Conservation (phyloP, 2,329 filamentous ascomycete species). For the Neofusicoccum laricinum region DNA sequence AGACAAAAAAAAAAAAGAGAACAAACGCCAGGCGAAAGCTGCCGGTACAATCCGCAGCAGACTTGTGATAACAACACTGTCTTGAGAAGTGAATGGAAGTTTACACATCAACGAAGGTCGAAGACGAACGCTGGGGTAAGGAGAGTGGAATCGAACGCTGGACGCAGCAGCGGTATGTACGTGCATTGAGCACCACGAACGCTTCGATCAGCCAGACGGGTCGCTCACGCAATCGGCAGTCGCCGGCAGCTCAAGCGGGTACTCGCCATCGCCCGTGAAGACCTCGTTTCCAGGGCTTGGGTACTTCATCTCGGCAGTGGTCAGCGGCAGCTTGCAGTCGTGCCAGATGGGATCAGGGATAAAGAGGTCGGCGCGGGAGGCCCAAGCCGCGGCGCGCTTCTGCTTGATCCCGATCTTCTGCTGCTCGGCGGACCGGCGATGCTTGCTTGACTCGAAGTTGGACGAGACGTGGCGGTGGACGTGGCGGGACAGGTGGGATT, state of each 20-base stretch:
- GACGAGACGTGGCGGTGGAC: neutral
- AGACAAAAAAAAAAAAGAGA: too few relatives aligned
- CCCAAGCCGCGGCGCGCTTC: slow-evolving; percentile 33
- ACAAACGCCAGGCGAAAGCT: too few relatives aligned
- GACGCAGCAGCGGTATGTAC: too few relatives aligned
- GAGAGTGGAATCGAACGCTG: too few relatives aligned
- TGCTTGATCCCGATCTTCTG: slow-evolving; percentile 15
- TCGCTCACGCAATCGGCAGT: slow-evolving; percentile 18
- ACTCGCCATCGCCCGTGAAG: slow-evolving; percentile 43
- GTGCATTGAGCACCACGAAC: too few relatives aligned
- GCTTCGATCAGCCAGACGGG: neutral
- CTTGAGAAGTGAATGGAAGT: too few relatives aligned
- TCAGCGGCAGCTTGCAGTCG: slow-evolving; percentile 34
- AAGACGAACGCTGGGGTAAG: too few relatives aligned
- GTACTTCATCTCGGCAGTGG: slow-evolving; percentile 42
- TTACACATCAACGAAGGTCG: too few relatives aligned
- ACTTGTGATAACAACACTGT: too few relatives aligned
- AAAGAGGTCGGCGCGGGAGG: slow-evolving; percentile 40
- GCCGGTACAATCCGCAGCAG: too few relatives aligned
- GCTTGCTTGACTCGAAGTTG: neutral
- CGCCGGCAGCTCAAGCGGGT: slow-evolving; percentile 40
- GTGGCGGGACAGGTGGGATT: slow-evolving; percentile 11
- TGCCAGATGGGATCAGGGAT: slow-evolving; percentile 24
- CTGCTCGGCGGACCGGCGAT: neutral
- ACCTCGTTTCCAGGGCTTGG: slow-evolving; percentile 44